These are phyloP conservation scores for Fusarium sp. DNA, from an alignment of 2,329 filamentous ascomycete genomes.

Conservation along the genomic window DNA sequence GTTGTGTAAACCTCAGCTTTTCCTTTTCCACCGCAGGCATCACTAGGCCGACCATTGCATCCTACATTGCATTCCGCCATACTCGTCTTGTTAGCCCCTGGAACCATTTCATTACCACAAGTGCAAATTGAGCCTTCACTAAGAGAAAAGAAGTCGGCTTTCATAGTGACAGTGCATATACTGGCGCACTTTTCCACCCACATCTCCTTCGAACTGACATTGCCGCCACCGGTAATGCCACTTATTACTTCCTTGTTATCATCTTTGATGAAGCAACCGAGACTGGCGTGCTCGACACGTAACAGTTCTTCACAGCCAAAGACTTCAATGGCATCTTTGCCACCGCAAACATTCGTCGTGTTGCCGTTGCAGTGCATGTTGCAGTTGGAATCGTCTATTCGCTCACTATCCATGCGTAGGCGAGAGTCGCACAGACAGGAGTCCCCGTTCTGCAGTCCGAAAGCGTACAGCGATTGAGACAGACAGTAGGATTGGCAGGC, in stretches of 20 bases:
- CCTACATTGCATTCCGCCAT: background rate
- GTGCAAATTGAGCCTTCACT: background rate
- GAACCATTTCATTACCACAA: background rate
- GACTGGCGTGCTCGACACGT: background rate
- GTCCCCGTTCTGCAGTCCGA: background rate
- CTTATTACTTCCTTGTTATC: background rate
- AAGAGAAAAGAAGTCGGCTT: background rate
- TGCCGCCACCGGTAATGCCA: background rate
- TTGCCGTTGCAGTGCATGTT: background rate
- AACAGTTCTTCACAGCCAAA: background rate
- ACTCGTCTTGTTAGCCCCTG: background rate
- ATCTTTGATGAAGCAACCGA: background rate
- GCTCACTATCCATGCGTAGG: background rate
- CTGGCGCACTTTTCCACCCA: background rate
- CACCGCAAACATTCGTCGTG: background rate
- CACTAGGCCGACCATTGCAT: background rate
- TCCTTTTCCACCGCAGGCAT: background rate
- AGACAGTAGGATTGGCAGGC: background rate
- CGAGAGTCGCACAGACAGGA: background rate
- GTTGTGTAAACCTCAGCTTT: background rate
- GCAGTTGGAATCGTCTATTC: background rate
- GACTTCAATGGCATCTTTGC: background rate
- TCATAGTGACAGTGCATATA: background rate
- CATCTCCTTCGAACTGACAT: background rate
- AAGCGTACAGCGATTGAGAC: background rate